Evolutionary conservation across 345 rosid species (phyloP), one percentile per base, ranked within the genome.

Genomic region (Capsella bursapastoris): DNA sequence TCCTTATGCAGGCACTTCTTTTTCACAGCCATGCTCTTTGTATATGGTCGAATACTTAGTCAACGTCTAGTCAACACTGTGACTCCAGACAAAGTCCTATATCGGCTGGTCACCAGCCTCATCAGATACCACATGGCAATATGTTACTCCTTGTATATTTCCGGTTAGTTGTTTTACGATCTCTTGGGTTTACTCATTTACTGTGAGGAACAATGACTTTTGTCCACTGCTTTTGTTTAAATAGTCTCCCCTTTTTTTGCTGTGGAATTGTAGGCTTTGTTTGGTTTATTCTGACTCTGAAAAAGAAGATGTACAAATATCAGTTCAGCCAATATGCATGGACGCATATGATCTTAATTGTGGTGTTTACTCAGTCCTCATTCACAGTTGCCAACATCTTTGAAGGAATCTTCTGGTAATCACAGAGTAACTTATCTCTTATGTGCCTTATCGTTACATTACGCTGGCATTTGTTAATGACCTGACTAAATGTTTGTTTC

Each of bases 251-350:
- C 8, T 1, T 12, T 6, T 13, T 16, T 9, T 51, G n/a, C 6
- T 76, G 51, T 51, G 60, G 25, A 49, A 55, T 38, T 77, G 18
- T 66, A 78, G 81, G 81, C 37, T 89, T 89, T 77, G 81, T 91
- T 71, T 91, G 95, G 97, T 91, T 91, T 80, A 91, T 91, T 52
- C 82, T 89, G 64, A 81, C 97, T 5, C 66, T 91, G 57, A 89
- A 91, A 84, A 91, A 89, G 89, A 91, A 91, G 85, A 85, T 89
- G 92, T 91, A 91, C 84, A 89, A 91, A 85, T 91, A 91, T 86
- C 97, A 91, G 77, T 91, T 91, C 85, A 80, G 95, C 80, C 97
- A 91, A 79, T 89, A 83, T 66, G 95, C 97, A 16, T 91, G 97
- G 97, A 91, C 97, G 31, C 97, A 91, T 66, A 91, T 91, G 97